These are phyloP conservation scores for Boletus fagicola DNA, from an alignment of 768 basidiomycete species.

Conservation along the genomic window DNA sequence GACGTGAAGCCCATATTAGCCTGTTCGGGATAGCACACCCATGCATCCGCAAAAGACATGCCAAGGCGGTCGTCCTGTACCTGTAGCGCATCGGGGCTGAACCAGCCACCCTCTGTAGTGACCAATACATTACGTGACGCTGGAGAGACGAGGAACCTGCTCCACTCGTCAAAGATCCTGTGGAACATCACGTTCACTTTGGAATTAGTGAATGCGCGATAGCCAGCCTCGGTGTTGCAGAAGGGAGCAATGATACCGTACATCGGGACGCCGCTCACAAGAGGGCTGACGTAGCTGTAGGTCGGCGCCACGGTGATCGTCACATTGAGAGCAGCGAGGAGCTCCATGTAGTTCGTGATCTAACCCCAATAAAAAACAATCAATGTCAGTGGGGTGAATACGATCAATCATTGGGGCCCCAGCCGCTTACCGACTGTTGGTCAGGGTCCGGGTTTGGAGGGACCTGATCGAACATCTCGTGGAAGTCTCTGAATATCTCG, in stretches of 20 bases:
- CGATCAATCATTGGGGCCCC: not conserved
- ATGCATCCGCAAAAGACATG: not conserved
- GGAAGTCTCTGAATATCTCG: too few species aligned
- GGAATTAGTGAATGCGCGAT: slow-evolving; percentile 27
- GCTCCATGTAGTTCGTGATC: not conserved
- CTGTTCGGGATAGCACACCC: not conserved
- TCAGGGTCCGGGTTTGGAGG: not conserved
- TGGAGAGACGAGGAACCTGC: slow-evolving; percentile 42
- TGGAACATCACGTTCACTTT: slow-evolving; percentile 41
- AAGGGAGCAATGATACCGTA: slow-evolving; percentile 22
- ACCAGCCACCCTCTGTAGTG: slow-evolving; percentile 44
- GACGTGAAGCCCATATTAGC: too few species aligned
- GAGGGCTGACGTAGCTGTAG: slow-evolving; percentile 15
- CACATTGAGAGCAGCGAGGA: slow-evolving; percentile 10
- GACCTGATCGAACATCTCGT: too few species aligned
- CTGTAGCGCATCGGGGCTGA: slow-evolving; percentile 30
- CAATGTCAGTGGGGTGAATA: not conserved
- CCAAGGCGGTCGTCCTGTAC: not conserved
- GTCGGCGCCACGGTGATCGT: slow-evolving; percentile 14
- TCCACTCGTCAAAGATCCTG: slow-evolving; percentile 40
- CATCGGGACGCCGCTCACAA: slow-evolving; percentile 7
- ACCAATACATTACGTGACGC: slow-evolving; percentile 45
- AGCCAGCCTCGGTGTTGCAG: slow-evolving; percentile 21
- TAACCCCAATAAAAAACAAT: not conserved
- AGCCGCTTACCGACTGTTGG: not conserved